Percentiles rank a stretch among this genome's conserved stretches.
Evolutionary conservation across 306 rosid species (phyloP).

Genomic region (Sechiopsis laciniata): DNA sequence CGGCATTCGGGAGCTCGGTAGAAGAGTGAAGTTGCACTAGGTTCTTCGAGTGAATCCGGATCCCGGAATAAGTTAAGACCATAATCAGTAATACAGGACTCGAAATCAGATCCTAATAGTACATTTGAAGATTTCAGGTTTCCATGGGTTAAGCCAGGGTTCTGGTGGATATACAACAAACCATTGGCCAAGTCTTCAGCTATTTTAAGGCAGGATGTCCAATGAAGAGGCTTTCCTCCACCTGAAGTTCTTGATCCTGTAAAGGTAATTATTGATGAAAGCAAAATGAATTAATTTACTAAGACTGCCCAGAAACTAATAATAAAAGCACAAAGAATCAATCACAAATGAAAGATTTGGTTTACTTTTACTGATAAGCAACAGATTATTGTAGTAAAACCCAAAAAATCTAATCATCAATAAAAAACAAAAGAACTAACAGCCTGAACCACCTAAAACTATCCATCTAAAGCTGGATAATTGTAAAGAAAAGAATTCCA

Average conservation of each 20-base stretch:
- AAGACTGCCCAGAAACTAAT: background rate
- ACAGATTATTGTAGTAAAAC: background rate
- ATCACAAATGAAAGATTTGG: too few relatives aligned
- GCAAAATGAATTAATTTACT: background rate
- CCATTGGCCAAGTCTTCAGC: constrained; percentile 93
- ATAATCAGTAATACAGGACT: constrained; percentile 91
- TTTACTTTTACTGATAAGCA: background rate
- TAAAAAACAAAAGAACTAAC: background rate
- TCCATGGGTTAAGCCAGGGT: constrained; percentile 79
- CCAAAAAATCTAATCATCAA: background rate
- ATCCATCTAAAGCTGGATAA: background rate
- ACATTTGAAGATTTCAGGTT: constrained; percentile 91
- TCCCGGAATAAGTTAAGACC: constrained; percentile 70
- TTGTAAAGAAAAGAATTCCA: background rate
- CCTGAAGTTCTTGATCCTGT: constrained; percentile 52
- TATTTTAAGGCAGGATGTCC: constrained; percentile 98
- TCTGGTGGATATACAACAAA: constrained; percentile 81
- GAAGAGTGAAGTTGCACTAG: constrained; percentile 77
- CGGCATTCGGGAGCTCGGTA: constrained; percentile 93
- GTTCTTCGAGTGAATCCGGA: constrained; percentile 73
- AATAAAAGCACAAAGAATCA: too few relatives aligned
- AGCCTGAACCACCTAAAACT: background rate
- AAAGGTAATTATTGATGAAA: constrained; percentile 16
- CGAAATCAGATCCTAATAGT: constrained; percentile 79
- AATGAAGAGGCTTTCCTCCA: constrained; percentile 95